Evolutionary conservation across 345 rosid genomes (phyloP).

Genomic region (Euclidium syriacum): DNA sequence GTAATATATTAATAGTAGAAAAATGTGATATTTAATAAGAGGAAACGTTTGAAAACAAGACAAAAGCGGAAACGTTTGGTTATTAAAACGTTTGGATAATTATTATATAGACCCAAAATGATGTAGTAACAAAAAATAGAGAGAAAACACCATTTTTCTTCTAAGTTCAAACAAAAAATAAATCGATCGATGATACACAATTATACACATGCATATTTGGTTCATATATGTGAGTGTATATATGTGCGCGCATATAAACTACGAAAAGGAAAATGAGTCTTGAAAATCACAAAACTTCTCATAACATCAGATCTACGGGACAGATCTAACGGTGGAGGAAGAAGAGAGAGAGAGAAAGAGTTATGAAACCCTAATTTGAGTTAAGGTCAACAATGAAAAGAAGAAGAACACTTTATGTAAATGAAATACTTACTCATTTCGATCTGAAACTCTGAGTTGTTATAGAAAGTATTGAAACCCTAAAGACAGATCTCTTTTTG

Average conservation of each 20-base stretch:
- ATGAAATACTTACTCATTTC: conserved; percentile 20
- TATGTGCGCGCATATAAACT: not conserved
- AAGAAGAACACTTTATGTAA: not conserved
- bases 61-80: too few relatives aligned
- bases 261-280: not conserved
- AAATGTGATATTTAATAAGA: not conserved
- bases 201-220: not conserved
- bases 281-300: not conserved
- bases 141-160: not conserved
- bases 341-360: not conserved
- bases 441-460: conserved; percentile 12
- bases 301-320: conserved; percentile 19
- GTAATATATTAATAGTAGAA: not conserved
- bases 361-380: conserved; percentile 22
- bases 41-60: too few relatives aligned
- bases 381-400: not conserved
- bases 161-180: not conserved
- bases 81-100: not conserved
- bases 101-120: not conserved
- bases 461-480: conserved; percentile 17
- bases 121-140: not conserved
- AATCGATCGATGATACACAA: not conserved
- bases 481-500: conserved; percentile 24
- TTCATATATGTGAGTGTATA: not conserved
- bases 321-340: conserved; percentile 20